These are phyloP conservation scores for Penicillium bovifimosum DNA, from an alignment of 495 filamentous ascomycete species.

Conservation along the genomic window DNA sequence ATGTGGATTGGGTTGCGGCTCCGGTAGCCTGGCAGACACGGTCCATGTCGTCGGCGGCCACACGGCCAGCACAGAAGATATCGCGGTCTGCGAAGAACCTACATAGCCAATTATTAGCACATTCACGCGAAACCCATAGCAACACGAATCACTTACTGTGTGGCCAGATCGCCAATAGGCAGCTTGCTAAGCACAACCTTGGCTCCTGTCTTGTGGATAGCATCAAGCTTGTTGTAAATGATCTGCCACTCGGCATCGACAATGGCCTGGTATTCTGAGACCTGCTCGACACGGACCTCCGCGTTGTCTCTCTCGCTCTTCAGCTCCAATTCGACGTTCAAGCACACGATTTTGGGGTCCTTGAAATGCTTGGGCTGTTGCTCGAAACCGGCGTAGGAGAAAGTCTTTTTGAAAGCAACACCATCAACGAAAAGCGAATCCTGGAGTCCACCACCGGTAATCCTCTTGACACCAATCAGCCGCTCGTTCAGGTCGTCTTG, in stretches of 20 bases:
- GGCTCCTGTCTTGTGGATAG: conserved; percentile 83
- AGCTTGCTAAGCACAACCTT: conserved; percentile 96
- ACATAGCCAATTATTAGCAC: conserved; percentile 5
- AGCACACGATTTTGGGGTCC: conserved; percentile 89
- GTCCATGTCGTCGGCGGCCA: conserved; percentile 89
- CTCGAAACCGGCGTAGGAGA: conserved; percentile 98
- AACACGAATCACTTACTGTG: conserved; percentile 56
- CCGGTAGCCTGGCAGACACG: conserved; percentile 93
- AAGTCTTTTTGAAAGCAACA: conserved; percentile 99
- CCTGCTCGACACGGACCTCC: conserved; percentile 95
- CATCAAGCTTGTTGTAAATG: conserved; percentile 98
- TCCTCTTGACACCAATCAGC: conserved; percentile 96
- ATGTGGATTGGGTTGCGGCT: conserved; percentile 88
- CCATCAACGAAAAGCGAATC: conserved; percentile 97
- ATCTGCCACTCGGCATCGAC: conserved; percentile 99
- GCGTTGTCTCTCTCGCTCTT: conserved; percentile 99
- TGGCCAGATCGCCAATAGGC: conserved; percentile 95
- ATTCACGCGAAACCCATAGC: not conserved
- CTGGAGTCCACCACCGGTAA: conserved; percentile 92
- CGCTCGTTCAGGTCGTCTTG: conserved; percentile 97
- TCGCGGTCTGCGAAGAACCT: conserved; percentile 94
- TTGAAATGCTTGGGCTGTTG: conserved; percentile 95
- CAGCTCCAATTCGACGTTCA: conserved; percentile 95
- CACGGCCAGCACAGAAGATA: conserved; percentile 96
- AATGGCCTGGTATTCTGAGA: conserved; percentile 98